Evolutionary conservation across 192 early-diverging fungal genomes (phyloP), one percentile per base, ranked within the genome.

Genomic region (Funneliformis mosseae): DNA sequence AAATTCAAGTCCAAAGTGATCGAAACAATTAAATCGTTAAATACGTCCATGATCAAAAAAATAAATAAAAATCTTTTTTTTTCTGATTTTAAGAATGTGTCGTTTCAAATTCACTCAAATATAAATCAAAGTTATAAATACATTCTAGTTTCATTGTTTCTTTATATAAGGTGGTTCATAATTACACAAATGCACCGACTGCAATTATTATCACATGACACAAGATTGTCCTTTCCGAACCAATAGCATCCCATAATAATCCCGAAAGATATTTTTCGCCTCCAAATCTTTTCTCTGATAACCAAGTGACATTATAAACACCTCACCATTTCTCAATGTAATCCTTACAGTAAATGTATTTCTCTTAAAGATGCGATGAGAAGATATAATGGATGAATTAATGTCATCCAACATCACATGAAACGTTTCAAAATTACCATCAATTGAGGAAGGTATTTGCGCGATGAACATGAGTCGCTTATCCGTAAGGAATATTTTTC

Each of bases 381-480:
- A 5, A 28, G 55, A n/a, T 33, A 0, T 60, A 7, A 76, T 55
- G 21, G 74, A 76, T 28, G 74, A 76, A 28, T 41, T 18, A 21
- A 76, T 16, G 61, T 76, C 74, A 12, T 16, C 23, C 16, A 76
- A 42, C 9, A n/a, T 61, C 8, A 76, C 0, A 39, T 76, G 60
- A 43, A 76, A 76, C 2, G 28, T 76, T 39, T 76, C 33, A 23
- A 76, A 76, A 39, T 25, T 33, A 33, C 3, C 33, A 3, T 39
- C 10, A 33, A 33, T 33, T 33, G 33, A 33, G 21, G 11, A 9
- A 43, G 43, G 12, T 25, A 48, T 12, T 14, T 72, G 14, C 6
- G 74, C 27, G 21, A 76, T 62, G 28, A 76, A 76, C 21, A 76
- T 76, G 5, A 76, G 8, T 41, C 74, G 59, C n/a, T 76, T 76